Evolutionary conservation across 345 rosid species (phyloP), one percentile per base, ranked within the genome.

Genomic region (Brassica rapa): DNA sequence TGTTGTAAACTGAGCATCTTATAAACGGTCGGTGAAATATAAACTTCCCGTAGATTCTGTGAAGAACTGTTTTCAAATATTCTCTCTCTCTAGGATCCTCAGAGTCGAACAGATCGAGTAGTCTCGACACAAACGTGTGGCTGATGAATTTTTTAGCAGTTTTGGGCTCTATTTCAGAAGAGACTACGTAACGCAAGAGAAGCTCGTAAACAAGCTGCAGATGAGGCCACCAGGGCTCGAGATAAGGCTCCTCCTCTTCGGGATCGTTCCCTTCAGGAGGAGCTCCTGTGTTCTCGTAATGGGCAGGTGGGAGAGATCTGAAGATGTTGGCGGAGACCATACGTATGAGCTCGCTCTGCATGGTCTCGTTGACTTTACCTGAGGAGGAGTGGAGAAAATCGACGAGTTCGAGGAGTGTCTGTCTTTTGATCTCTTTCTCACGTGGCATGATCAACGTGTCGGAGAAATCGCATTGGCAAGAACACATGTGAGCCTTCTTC

Each of bases 71-170:
- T 74, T 89, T 89, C 87, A 89, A 70, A 27, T 86, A 89, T 19
- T 89, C 92, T 66, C 92, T 86, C 83, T 89, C 92, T 66, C 90
- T 78, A 15, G 86, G 90, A 74, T 87, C 92, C 77, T 89, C 92
- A 0, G 92, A 86, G 75, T 86, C 86, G 66, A 89, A 87, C 74
- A 89, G 72, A 68, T 83, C 87, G 14, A 87, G 77, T 73, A 89
- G 70, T 60, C 78, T 79, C 62, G 85, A 71, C 0, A 89, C 92
- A 68, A 89, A 89, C 3, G 75, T 83, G 77, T 87, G 92, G 14
- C 84, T 87, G 55, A 89, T 81, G 77, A 78, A 86, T 37, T 30
- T 81, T 77, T 89, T 89, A 0, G 92, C 89, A 2, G 82, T 77
- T 55, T 79, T 87, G 5, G 89, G 69, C 49, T 82, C 85, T 7